Base-by-base conservation (phyloP, 2,329 filamentous ascomycete species). In the Trichoderma hamatum region DNA sequence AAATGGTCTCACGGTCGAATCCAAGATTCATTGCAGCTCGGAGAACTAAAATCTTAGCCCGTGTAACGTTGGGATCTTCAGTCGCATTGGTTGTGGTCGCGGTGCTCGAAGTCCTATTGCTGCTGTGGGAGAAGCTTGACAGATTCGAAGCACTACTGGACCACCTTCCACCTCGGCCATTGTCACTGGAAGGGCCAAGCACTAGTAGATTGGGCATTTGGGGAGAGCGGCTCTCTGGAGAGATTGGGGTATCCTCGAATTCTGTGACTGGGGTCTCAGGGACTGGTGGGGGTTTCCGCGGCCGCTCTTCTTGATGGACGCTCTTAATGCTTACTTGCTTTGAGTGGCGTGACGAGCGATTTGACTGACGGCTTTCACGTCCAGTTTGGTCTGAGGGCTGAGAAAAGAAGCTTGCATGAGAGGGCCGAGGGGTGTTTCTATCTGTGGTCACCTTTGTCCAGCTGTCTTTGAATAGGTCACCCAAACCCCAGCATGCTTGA, bases 201-300 rank as follows among this genome's bases (percentile, higher is more conserved):
- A 97, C 90, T 63, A 97, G 85, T 73, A 97, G 97, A 75, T 97
- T 96, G 6, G 93, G 94, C 67, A 94, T 87, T 49, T 89, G 90
- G 0, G 90, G 88, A 9, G 87, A 90, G 55, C 90, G 88, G 72
- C 92, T 92, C 68, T 95, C 92, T 0, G 92, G 91, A 0, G 94
- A 96, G 54, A 93, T 88, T 4, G 92, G 90, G 0, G 91, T 93
- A 76, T 98, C 94, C 78, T 97, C 95, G 74, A 97, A 97, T 73
- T 97, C 94, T 5, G 94, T 98, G 0, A 95, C 95, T 0, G 94
- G 94, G 0, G 94, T 98, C 80, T 98, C 95, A 0, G 94, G 94
- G 5, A 90, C 86, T 2, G 82, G 80, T 3, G 79, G 80, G 21
- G 80, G 78, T 66, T 83, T 85, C 67, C 82, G 82, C 73, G 83